Conservation (phyloP, 1,284 basidiomycete genomes). For the Microbotryomycetes sp. region DNA sequence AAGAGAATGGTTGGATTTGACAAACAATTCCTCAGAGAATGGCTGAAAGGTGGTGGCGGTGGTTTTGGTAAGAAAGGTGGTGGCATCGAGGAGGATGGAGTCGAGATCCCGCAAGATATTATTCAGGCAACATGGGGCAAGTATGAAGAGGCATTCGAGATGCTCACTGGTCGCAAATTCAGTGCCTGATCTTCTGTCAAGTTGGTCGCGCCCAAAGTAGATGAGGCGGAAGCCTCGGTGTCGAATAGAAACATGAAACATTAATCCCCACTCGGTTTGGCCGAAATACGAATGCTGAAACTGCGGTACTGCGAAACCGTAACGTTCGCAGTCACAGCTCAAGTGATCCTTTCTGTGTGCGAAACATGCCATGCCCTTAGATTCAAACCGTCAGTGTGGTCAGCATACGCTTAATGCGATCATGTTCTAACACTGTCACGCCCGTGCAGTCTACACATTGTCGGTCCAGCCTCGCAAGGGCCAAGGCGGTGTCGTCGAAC, state of each 20-base stretch:
- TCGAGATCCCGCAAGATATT: conserved; percentile 61
- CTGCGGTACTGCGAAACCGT: background rate
- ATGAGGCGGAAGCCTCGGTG: background rate
- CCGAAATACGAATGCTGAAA: background rate
- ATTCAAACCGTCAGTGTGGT: background rate
- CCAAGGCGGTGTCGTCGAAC: background rate
- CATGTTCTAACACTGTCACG: background rate
- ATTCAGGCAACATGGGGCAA: conserved; percentile 66
- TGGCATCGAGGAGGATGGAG: conserved; percentile 59
- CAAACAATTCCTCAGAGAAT: conserved; percentile 93
- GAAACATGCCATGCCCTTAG: conserved; percentile 3
- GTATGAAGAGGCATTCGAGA: conserved; percentile 69
- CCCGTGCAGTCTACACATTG: background rate
- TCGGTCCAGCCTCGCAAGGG: background rate
- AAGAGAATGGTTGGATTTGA: conserved; percentile 83
- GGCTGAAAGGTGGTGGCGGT: conserved; percentile 61
- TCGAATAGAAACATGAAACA: background rate
- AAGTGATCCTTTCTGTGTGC: background rate
- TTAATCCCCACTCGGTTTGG: background rate
- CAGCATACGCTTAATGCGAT: background rate
- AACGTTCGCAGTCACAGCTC: background rate
- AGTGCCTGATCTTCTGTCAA: background rate
- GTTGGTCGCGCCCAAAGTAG: background rate
- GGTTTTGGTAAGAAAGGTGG: conserved; percentile 62
- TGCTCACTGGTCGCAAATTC: conserved; percentile 52